Percentiles rank a stretch among this genome's conserved stretches.
These are phyloP conservation scores for Pleurotus sapidus DNA, from an alignment of 768 basidiomycete genomes.

Conservation along the genomic window DNA sequence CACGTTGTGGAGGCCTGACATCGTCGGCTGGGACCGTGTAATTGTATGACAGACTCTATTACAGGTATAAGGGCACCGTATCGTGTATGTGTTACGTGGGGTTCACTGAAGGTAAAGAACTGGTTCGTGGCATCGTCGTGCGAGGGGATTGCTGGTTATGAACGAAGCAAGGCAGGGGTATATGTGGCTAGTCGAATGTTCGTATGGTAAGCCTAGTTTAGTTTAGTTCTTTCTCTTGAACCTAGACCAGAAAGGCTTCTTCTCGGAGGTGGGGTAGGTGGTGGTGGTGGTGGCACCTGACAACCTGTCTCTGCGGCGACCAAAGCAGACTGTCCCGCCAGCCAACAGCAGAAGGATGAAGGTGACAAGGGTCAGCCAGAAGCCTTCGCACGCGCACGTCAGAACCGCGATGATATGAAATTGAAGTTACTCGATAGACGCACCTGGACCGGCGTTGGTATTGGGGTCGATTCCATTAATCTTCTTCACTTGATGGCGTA, in stretches of 20 bases:
- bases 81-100: too few species aligned
- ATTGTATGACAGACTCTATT: too few species aligned
- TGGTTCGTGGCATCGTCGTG: too few species aligned
- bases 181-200: slow-evolving; percentile 1
- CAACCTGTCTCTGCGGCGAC: slow-evolving; percentile 55
- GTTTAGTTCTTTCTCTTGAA: slow-evolving; percentile 11
- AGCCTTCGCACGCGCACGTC: slow-evolving; percentile 35
- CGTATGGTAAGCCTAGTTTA: background rate
- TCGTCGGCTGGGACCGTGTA: slow-evolving; percentile 2
- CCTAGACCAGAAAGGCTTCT: slow-evolving; percentile 10
- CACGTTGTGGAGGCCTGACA: background rate
- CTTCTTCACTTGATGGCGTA: slow-evolving; percentile 54
- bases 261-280: background rate
- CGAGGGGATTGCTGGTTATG: too few species aligned
- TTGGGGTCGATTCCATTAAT: slow-evolving; percentile 38
- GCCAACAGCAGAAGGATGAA: slow-evolving; percentile 63
- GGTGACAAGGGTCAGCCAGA: slow-evolving; percentile 73
- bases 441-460: slow-evolving; percentile 66
- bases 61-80: too few species aligned
- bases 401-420: background rate
- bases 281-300: slow-evolving; percentile 26
- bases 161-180: background rate
- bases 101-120: too few species aligned
- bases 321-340: slow-evolving; percentile 70
- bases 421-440: slow-evolving; percentile 14